Percentiles rank a stretch among this genome's conserved stretches.
Conservation (phyloP, 306 rosid genomes). For the Cicer cuneatum region DNA sequence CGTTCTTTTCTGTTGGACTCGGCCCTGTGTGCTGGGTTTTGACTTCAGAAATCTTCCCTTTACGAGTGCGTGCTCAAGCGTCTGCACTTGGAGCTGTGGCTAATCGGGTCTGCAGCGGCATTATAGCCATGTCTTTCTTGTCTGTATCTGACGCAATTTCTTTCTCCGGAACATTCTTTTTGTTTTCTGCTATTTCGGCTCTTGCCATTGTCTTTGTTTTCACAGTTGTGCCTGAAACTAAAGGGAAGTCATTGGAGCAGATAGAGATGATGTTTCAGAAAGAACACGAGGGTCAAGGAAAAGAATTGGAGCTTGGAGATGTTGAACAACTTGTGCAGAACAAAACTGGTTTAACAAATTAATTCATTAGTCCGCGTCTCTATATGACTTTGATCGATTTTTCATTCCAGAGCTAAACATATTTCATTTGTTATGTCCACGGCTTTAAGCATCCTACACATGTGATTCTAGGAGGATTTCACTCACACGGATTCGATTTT, state of each 20-base stretch:
- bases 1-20: conserved; percentile 89
- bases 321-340: conserved; percentile 86
- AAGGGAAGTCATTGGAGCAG: conserved; percentile 92
- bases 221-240: conserved; percentile 81
- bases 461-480: conserved; percentile 31
- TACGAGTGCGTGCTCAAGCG: conserved; percentile 86
- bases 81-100: conserved; percentile 87
- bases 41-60: conserved; percentile 90
- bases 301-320: conserved; percentile 78
- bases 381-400: conserved; percentile 40
- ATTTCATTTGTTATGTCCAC: conserved; percentile 39
- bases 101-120: conserved; percentile 83
- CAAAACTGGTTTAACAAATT: conserved; percentile 51
- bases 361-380: neutral
- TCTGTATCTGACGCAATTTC: conserved; percentile 69
- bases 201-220: conserved; percentile 72
- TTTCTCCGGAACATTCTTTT: conserved; percentile 72
- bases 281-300: conserved; percentile 53
- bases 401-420: conserved; percentile 38
- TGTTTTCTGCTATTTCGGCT: conserved; percentile 70
- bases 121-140: conserved; percentile 90
- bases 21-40: conserved; percentile 97
- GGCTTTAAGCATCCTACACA: conserved; percentile 28
- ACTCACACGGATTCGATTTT: conserved; percentile 39
- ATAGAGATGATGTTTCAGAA: conserved; percentile 80